phyloP scores from a whole-genome alignment of 2,329 filamentous ascomycete genomes.

The Claviceps africana region DNA sequence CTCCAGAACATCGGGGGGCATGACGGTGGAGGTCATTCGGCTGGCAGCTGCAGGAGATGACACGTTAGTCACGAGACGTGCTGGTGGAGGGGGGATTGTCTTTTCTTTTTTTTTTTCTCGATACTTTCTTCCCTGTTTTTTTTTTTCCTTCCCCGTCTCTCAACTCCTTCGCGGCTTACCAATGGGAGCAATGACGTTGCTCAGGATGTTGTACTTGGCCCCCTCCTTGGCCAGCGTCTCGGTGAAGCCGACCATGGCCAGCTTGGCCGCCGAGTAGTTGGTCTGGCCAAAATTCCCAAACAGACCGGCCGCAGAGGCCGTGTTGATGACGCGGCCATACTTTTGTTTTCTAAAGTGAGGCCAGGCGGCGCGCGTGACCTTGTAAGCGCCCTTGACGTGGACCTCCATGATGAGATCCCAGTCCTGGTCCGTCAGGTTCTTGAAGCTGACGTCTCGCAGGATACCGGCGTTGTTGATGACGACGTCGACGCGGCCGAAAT shows the following conservation, averaged over 20 bases:
- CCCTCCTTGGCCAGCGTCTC: slow-evolving; percentile 98
- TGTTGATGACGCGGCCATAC: slow-evolving; percentile 94
- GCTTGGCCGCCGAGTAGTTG: slow-evolving; percentile 95
- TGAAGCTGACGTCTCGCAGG: slow-evolving; percentile 87
- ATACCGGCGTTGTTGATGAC: slow-evolving; percentile 98
- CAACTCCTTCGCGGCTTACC: too few relatives aligned
- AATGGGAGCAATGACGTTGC: slow-evolving; percentile 90
- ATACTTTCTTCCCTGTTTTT: too few relatives aligned
- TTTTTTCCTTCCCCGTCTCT: too few relatives aligned
- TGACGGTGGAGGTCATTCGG: slow-evolving; percentile 88
- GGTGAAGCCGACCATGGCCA: slow-evolving; percentile 90
- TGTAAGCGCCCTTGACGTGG: slow-evolving; percentile 87
- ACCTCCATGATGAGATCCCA: slow-evolving; percentile 94
- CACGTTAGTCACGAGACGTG: not conserved
- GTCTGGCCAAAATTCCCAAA: slow-evolving; percentile 93
- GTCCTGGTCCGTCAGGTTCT: slow-evolving; percentile 94
- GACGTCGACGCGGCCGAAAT: slow-evolving; percentile 77
- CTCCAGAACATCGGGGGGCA: slow-evolving; percentile 84
- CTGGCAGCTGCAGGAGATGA: slow-evolving; percentile 51
- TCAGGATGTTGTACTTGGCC: slow-evolving; percentile 91
- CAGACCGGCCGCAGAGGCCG: slow-evolving; percentile 84
- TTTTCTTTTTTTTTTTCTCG: too few relatives aligned
- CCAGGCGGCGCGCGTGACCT: slow-evolving; percentile 90
- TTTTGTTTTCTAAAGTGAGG: slow-evolving; percentile 98
- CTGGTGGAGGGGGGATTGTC: too few relatives aligned